Evolutionary conservation across 2,329 filamentous ascomycete genomes (phyloP), one percentile per base, ranked within the genome.

Genomic region (Claviceps monticola): DNA sequence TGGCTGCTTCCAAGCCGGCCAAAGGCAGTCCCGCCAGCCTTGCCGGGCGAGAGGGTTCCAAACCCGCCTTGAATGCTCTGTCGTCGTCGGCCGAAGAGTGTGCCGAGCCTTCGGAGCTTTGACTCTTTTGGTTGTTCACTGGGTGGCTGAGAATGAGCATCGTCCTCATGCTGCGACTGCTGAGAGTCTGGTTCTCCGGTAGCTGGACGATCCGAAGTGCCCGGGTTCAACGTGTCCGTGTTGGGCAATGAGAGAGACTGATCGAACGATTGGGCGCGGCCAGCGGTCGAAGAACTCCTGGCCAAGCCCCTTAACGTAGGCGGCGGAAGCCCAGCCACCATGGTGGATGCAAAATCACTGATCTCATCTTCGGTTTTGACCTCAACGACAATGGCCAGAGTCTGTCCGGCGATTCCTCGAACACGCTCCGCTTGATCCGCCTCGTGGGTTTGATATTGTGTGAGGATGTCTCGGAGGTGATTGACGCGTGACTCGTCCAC

Each of bases 371-470:
- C 79, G 0, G 90, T 95, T 64, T 88, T 84, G 43, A 96, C 81
- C 64, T 95, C 93, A 49, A 98, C 74, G 59, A 97, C 75, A 8
- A 83, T 76, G 58, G 88, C 88, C 53, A 98, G 71, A 26, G 88
- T 88, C 55, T 83, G 82, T 64, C 93, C 89, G 26, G 88, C 83
- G 13, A 83, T 81, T 54, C 80, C 73, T 56, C 88, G 81, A 55
- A 78, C 83, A 53, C 85, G 79, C 66, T 95, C 86, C 16, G 91
- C 82, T 59, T 87, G 82, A 63, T 98, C 93, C 29, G 88, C 80
- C 66, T 97, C 91, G 64, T 95, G 85, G 0, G 93, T 98, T 67
- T 95, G 84, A 60, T 91, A 86, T 62, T 96, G 90, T 1, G 93
- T 97, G 54, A 98, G 76, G 42, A 87, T 79, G 67, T 97, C 91